Evolutionary conservation across 2,329 filamentous ascomycete genomes (phyloP), one percentile per base, ranked within the genome.

Genomic region (Bisporella sp.): DNA sequence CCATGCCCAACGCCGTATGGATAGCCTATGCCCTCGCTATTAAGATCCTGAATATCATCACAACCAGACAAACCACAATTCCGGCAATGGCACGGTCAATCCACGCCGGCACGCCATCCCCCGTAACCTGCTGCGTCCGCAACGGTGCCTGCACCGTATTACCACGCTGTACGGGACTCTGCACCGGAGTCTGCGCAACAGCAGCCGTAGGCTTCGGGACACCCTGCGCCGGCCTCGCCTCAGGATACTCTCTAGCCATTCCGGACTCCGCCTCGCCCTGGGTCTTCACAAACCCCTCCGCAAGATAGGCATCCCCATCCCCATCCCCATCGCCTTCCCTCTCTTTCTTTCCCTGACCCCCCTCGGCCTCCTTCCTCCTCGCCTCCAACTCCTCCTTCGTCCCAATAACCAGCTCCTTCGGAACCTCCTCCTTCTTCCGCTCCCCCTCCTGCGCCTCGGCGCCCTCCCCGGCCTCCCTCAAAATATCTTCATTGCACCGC

Each of bases 51-150:
- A 80, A 53, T 28, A 96, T 71, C 73, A 95, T 79, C 28, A 87
- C 79, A 4, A 83, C 71, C 21, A 96, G 71, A 30, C 87, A 73
- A 11, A 88, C 75, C 0, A 88, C 72, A 13, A 96, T 69, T 5
- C 81, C 84, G 28, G 84, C 80, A 57, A 96, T 96, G 37, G 84
- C 78, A 55, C 87, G 81, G 67, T 96, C 91, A 13, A 96, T 74
- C 86, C 89, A 95, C 9, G 82, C 70, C 1, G 84, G 79, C 12
- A 87, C 77, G 2, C 73, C 78, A 31, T 78, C 74, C 6, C 45
- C 29, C 51, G 52, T 64, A 57, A 37, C 58, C 30, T 48, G 45
- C 33, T 45, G 42, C 9, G 31, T 11, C n/a, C 45, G 12, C 40
- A 43, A 35, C 13, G 35, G 46, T 45, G 46, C 28, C 41, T 39